Evolutionary conservation across 2,329 filamentous ascomycete genomes (phyloP).

Genomic region (Byssochlamys sp.): DNA sequence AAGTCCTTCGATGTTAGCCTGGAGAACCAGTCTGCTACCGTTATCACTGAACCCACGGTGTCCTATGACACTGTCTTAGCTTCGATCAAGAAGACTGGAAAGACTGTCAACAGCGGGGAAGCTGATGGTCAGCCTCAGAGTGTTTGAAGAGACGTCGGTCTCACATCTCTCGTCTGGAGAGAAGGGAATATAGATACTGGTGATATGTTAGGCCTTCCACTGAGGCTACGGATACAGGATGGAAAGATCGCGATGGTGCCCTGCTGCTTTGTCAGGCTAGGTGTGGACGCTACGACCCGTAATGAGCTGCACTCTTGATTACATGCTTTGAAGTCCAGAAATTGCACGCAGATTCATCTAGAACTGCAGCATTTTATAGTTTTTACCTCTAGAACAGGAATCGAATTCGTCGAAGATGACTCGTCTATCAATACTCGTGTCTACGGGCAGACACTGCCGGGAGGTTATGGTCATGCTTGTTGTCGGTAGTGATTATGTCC

Average conservation of each 20-base stretch:
- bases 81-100: conserved; percentile 91
- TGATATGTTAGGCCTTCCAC: neutral
- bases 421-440: neutral
- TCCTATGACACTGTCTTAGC: conserved; percentile 71
- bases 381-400: neutral
- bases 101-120: conserved; percentile 65
- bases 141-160: conserved; percentile 18
- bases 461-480: too few species aligned
- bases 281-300: neutral
- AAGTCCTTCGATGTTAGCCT: conserved; percentile 80
- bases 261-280: neutral
- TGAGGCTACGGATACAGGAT: neutral
- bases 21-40: conserved; percentile 70
- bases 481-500: neutral
- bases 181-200: neutral
- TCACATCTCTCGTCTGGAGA: neutral
- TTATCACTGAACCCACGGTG: conserved; percentile 60
- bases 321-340: neutral
- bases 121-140: conserved; percentile 32
- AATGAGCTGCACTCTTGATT: neutral
- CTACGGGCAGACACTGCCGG: neutral
- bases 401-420: neutral
- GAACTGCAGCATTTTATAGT: neutral
- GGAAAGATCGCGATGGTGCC: neutral
- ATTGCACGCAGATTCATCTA: neutral